Evolutionary conservation across 176 grass and related monocot genomes (phyloP), one percentile per base, ranked within the genome.

Genomic region (Ensete ventricosum): DNA sequence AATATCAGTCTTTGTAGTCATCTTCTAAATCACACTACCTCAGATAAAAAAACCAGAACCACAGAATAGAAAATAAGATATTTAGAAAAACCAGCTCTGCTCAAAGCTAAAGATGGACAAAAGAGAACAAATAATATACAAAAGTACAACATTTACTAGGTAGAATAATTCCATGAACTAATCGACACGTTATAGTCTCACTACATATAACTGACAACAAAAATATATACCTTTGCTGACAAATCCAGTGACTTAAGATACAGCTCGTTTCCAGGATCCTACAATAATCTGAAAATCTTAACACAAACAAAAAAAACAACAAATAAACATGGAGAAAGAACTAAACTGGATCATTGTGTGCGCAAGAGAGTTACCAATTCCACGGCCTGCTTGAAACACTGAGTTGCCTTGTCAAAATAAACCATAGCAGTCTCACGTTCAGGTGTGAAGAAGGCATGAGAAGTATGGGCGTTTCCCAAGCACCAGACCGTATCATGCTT

Each of bases 181-280:
- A 43, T 43, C 0, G 4, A 43, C 34, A 43, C 4, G 34, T 20
- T 62, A 20, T 19, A 50, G 67, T 24, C 34, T 70, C 29, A 70
- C 8, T 43, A 50, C 20, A 70, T 49, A 12, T 3, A 55, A 54
- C 11, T 67, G 12, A 17, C 1, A 81, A 67, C 4, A 26, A 64
- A 64, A 21, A 22, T 34, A 74, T 49, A 67, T 87, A 80, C 85
- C 76, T 87, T 83, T 8, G 76, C 49, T 72, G 81, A 77, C 62
- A 83, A 73, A 73, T 76, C 81, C 23, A 87, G 27, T 25, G 81
- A 76, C 82, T 76, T 87, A 23, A 34, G 82, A 24, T 87, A 83
- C 23, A 87, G 76, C 17, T 83, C 81, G 72, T 87, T 87, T 83
- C 57, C 60, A 83, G 85, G 81, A 74, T 87, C 85, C 85, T 87